Evolutionary conservation across 345 rosid genomes (phyloP).

Genomic region (Zanthoxylum bungeanum): DNA sequence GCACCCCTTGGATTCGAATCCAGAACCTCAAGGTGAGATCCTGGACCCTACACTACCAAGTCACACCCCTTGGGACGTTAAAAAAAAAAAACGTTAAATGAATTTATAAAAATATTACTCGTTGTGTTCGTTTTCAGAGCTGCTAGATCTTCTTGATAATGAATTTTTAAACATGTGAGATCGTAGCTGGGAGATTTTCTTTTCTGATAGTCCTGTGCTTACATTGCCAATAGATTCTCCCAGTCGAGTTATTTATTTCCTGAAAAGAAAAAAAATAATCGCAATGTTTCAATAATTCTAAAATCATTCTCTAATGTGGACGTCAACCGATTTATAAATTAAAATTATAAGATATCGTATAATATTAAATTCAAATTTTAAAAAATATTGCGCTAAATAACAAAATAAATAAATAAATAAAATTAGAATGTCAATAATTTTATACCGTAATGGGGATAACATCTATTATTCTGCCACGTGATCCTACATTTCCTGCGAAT

Average conservation of each 20-base stretch:
- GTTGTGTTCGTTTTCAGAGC: not conserved
- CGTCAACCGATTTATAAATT: not conserved
- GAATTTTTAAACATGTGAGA: not conserved
- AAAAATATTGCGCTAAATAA: not conserved
- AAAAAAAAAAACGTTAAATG: not conserved
- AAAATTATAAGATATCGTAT: too few relatives aligned
- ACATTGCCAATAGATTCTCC: not conserved
- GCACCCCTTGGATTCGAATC: too few relatives aligned
- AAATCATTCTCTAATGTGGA: not conserved
- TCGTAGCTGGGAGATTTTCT: not conserved
- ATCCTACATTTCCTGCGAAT: not conserved
- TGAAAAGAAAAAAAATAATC: not conserved
- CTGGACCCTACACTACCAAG: too few relatives aligned
- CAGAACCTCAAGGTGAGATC: too few relatives aligned
- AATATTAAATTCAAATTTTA: not conserved
- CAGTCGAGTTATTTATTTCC: not conserved
- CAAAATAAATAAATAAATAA: not conserved
- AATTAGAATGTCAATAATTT: not conserved
- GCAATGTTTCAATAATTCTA: not conserved
- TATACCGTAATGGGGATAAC: not conserved
- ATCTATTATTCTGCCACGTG: not conserved
- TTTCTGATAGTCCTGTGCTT: not conserved
- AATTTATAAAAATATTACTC: not conserved
- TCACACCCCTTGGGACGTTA: too few relatives aligned
- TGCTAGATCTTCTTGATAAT: not conserved